Percentiles rank a stretch among this genome's conserved stretches.
phyloP scores from a whole-genome alignment of 257 asterid genomes.

The Salvia rosmarinus region DNA sequence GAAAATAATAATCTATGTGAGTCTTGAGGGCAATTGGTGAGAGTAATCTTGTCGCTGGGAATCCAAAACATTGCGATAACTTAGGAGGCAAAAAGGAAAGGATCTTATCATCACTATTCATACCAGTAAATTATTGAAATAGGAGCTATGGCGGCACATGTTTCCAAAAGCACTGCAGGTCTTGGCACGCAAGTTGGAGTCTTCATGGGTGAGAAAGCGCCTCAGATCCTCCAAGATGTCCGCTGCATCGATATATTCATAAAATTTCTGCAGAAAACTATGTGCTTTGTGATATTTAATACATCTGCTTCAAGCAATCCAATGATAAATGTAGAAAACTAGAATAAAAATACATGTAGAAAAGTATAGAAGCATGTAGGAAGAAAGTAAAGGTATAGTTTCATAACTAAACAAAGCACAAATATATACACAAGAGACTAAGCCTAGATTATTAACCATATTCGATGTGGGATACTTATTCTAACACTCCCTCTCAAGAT shows the following conservation, averaged over 20 bases:
- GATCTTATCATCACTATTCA: background rate
- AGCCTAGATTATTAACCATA: too few relatives aligned
- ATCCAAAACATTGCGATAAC: constrained; percentile 14
- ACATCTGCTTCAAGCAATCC: constrained; percentile 8
- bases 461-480: too few relatives aligned
- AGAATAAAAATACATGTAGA: too few relatives aligned
- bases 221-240: constrained; percentile 75
- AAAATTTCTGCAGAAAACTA: constrained; percentile 62
- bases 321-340: background rate
- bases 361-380: too few relatives aligned
- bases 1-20: constrained; percentile 8
- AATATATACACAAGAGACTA: too few relatives aligned
- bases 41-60: constrained; percentile 1
- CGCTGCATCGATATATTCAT: constrained; percentile 73
- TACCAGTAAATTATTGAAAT: constrained; percentile 85
- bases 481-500: too few relatives aligned
- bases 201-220: constrained; percentile 78
- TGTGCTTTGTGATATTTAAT: constrained; percentile 28
- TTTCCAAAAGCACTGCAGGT: constrained; percentile 95
- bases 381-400: too few relatives aligned
- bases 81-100: background rate
- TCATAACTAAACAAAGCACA: too few relatives aligned
- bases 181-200: constrained; percentile 88
- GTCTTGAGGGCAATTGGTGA: constrained; percentile 8
- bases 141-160: constrained; percentile 97